Evolutionary conservation across 2,329 filamentous ascomycete genomes (phyloP), one percentile per base, ranked within the genome.

Genomic region (Pestalotiopsis sp.): DNA sequence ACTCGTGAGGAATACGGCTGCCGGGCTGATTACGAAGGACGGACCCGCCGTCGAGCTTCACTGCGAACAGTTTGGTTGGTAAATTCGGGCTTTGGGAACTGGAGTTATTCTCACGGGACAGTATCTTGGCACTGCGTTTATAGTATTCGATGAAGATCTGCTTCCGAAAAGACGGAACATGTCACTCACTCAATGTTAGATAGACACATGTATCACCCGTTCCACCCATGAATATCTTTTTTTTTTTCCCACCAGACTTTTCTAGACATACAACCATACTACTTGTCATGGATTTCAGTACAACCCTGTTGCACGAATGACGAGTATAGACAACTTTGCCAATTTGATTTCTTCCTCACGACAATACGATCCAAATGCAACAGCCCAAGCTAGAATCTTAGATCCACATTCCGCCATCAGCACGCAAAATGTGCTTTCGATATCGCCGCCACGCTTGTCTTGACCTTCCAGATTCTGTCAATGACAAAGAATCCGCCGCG

Each of bases 21-120:
- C 85, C 2, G 77, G 76, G 38, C 79, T 80, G 71, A 85, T 87
- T 45, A 77, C 75, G 1, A 76, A 79, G 1, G 77, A 80, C 27
- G 85, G 85, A 3, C 83, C 85, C 1, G 83, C 81, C 36, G 79
- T 87, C n/a, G 84, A 86, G 73, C 76, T 86, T 61, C 84, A 87
- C 72, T 84, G 81, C 70, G 85, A 87, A 73, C 80, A 84, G 73
- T 85, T 86, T 70, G 82, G 82, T 2, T 84, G 83, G 83, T 84
- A 69, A 74, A 70, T 25, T 14, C 17, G 41, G 61, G 20, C 56
- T n/a, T 9, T 9, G 20, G 41, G 4, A n/a, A n/a, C 17, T n/a
- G 45, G 45, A 52, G 6, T 52, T 7, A 9, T 52, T 6, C 17
- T 52, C n/a, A 7, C 17, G 45, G 20, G 45, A 9, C 6, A 20